Evolutionary conservation across 345 rosid genomes (phyloP).

Genomic region (Luvunga scandens): DNA sequence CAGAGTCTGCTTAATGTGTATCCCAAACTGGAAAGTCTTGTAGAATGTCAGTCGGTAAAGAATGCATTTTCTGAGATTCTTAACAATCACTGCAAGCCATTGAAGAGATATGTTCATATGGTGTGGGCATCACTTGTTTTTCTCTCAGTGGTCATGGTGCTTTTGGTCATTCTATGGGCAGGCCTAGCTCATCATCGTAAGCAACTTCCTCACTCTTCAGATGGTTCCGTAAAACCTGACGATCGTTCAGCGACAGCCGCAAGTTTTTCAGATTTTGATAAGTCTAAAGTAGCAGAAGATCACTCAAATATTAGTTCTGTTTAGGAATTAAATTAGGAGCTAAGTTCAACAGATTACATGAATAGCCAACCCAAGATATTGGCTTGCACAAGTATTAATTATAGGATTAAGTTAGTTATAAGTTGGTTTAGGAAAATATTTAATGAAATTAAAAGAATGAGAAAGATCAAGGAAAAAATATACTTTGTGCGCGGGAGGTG

Average conservation of each 20-base stretch:
- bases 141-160: conserved; percentile 46
- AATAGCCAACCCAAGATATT: conserved; percentile 10
- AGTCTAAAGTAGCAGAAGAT: conserved; percentile 2
- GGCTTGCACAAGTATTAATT: conserved; percentile 7
- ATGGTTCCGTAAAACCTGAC: conserved; percentile 36
- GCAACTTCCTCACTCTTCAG: conserved; percentile 17
- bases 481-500: neutral
- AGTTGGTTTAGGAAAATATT: neutral
- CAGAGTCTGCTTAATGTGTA: conserved; percentile 51
- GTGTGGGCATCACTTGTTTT: conserved; percentile 49
- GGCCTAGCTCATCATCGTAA: conserved; percentile 23
- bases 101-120: conserved; percentile 41
- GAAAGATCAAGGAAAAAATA: neutral
- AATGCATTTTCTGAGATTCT: conserved; percentile 54
- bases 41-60: conserved; percentile 55
- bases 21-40: conserved; percentile 53
- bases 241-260: conserved; percentile 17
- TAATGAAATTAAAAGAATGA: neutral
- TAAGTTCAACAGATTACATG: neutral
- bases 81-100: conserved; percentile 45
- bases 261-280: conserved; percentile 9
- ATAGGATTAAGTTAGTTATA: neutral
- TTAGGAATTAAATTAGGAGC: neutral
- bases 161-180: conserved; percentile 43
- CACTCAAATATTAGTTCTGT: conserved; percentile 19